Conservation (phyloP, 345 rosid genomes). For the Arabidopsis suecica region DNA sequence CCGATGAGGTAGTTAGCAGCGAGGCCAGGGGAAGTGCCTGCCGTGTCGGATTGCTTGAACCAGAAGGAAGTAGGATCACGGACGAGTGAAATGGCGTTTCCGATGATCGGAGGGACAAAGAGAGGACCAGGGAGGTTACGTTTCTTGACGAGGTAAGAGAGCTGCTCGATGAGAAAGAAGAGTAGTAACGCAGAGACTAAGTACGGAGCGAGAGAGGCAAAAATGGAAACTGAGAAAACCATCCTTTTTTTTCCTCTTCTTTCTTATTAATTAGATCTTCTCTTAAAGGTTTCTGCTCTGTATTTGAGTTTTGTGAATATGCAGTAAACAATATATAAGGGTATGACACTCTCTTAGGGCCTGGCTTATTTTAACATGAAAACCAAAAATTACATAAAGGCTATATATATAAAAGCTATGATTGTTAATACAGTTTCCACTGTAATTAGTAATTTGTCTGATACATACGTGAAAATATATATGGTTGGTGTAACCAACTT, state of each 20-base stretch:
- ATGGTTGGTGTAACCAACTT: too few species aligned
- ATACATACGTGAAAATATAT: too few species aligned
- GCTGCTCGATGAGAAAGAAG: conserved; percentile 57
- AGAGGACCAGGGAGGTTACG: conserved; percentile 65
- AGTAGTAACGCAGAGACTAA: conserved; percentile 43
- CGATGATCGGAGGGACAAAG: conserved; percentile 67
- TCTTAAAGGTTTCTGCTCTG: background rate
- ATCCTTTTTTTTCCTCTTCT: background rate
- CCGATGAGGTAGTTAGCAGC: conserved; percentile 74
- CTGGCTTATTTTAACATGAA: too few species aligned
- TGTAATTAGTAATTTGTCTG: too few species aligned
- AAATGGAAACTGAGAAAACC: background rate
- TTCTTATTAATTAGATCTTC: background rate
- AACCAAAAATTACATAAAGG: too few species aligned
- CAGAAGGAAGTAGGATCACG: conserved; percentile 69
- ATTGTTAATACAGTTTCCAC: too few species aligned
- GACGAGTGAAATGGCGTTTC: conserved; percentile 62
- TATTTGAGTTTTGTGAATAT: background rate
- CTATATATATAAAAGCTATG: too few species aligned
- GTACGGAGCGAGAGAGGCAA: conserved; percentile 37
- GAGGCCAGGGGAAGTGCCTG: conserved; percentile 51
- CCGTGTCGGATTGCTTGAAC: conserved; percentile 54
- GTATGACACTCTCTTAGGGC: too few species aligned
- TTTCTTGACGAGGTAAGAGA: conserved; percentile 65
- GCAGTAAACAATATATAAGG: background rate